Base-by-base conservation (phyloP, 352 stramenopile species). In the Globisporangium perplexum region DNA sequence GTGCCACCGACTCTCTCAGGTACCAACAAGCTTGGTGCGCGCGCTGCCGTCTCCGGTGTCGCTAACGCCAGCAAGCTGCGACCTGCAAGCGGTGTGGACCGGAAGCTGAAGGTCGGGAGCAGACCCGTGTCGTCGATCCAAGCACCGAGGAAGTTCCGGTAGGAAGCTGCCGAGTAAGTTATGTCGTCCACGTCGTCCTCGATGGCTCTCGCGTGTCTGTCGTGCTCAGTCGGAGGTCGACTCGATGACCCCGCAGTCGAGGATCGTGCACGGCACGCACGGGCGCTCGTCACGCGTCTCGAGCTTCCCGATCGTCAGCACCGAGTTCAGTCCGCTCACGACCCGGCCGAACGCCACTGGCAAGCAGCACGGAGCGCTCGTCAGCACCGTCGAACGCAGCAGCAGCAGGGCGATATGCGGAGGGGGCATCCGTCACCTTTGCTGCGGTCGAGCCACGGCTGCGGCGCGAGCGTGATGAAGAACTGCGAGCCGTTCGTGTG, bases 401-500 rank as follows among this genome's bases (percentile, higher is more conserved):
- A n/a, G n/a, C n/a, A n/a, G n/a, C n/a, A n/a, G n/a, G n/a, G n/a
- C n/a, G n/a, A n/a, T n/a, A n/a, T n/a, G n/a, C n/a, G n/a, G n/a
- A n/a, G n/a, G n/a, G n/a, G n/a, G n/a, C n/a, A n/a, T n/a, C n/a
- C n/a, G n/a, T n/a, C 68, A 84, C 73, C 75, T 72, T 88, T 89
- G 30, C 70, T 78, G 1, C 78, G 77, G 47, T 94, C 74, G 35
- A 94, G 65, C 57, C 62, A 89, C 7, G 77, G 70, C 50, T 86
- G 60, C 5, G 77, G 74, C 10, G 76, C 69, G 30, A 94, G 55
- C 7, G 97, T 99, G 63, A 99, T 98, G 77, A 99, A 99, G 69
- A 99, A 99, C 71, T 99, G 98, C 20, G 84, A 98, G 14, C 96
- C 96, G 56, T 99, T 99, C 7, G 97, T 98, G 62, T 98, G 87